phyloP scores from a whole-genome alignment of 1,284 basidiomycete species.

The Inonotus obliquus region DNA sequence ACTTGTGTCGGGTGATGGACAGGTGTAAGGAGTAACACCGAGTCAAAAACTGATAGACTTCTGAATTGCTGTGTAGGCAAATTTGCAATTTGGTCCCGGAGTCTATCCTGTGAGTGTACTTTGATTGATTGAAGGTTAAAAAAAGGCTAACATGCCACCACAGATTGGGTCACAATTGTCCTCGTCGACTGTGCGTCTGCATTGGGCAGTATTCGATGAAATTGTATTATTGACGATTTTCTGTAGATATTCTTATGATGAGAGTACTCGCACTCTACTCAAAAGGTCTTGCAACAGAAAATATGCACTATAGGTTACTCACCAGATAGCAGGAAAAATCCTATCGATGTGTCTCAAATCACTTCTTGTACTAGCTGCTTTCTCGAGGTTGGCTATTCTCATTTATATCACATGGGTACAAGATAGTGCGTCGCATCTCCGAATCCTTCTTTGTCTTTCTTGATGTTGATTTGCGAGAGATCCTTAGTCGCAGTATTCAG shows the following conservation, averaged over 20 bases:
- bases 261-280: constrained; percentile 2
- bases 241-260: not conserved
- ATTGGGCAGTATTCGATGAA: not conserved
- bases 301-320: too few species aligned
- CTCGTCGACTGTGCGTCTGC: not conserved
- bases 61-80: too few species aligned
- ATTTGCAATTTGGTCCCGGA: not conserved
- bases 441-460: not conserved
- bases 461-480: too few species aligned
- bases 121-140: not conserved
- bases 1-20: not conserved
- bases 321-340: not conserved
- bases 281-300: too few species aligned
- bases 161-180: not conserved
- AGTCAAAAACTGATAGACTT: not conserved
- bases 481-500: not conserved
- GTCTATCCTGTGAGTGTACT: not conserved
- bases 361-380: not conserved
- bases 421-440: not conserved
- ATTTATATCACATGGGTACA: not conserved
- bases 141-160: not conserved
- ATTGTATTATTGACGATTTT: not conserved
- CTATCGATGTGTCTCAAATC: not conserved
- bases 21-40: not conserved
- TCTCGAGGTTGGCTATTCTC: not conserved